These are phyloP conservation scores for Fusarium sp. DNA, from an alignment of 2,329 filamentous ascomycete species.

Conservation along the genomic window DNA sequence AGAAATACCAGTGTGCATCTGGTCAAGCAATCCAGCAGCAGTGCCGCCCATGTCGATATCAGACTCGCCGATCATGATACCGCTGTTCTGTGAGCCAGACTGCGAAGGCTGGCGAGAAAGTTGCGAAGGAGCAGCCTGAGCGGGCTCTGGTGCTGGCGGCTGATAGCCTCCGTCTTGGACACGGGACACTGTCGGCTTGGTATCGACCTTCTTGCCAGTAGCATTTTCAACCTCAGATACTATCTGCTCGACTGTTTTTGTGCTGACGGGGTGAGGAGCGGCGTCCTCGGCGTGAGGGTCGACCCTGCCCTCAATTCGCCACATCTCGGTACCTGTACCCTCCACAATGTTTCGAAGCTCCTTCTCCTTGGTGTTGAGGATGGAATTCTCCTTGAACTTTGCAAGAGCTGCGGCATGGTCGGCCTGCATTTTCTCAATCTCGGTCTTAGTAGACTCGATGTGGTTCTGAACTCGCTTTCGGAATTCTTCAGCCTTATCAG, in stretches of 20 bases:
- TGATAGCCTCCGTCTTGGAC: constrained; percentile 83
- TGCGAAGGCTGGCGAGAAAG: constrained; percentile 67
- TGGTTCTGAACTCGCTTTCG: constrained; percentile 79
- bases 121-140: constrained; percentile 46
- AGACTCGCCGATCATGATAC: constrained; percentile 66
- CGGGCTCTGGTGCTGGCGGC: constrained; percentile 64
- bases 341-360: constrained; percentile 76
- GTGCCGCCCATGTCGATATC: constrained; percentile 74
- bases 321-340: constrained; percentile 68
- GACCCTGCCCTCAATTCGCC: constrained; percentile 70
- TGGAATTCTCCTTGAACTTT: constrained; percentile 76
- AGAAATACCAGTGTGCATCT: constrained; percentile 73
- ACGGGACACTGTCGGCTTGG: constrained; percentile 73
- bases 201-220: constrained; percentile 73
- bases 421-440: constrained; percentile 86
- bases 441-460: constrained; percentile 77
- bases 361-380: constrained; percentile 79
- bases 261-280: constrained; percentile 50
- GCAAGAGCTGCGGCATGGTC: constrained; percentile 81
- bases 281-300: constrained; percentile 63
- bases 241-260: constrained; percentile 75
- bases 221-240: constrained; percentile 78
- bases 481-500: constrained; percentile 85
- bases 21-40: constrained; percentile 73
- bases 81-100: constrained; percentile 66